A percentile compares a stretch with the other conserved stretches of the same genome.
phyloP scores from a whole-genome alignment of 2,329 filamentous ascomycete genomes.

The Bipolaris gigantea region DNA sequence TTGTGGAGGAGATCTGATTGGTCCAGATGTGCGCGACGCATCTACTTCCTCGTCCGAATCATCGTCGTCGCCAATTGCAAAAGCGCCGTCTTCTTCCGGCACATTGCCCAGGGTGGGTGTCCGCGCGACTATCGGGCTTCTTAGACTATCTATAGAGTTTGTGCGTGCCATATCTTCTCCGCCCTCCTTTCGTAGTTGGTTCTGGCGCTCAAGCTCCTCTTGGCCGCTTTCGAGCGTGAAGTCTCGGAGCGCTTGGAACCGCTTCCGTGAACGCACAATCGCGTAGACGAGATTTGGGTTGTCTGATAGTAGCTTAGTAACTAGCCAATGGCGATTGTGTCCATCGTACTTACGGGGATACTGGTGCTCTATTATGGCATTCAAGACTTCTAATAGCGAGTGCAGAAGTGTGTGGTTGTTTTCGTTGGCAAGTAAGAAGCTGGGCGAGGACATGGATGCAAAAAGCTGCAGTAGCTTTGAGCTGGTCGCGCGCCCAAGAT shows the following conservation, averaged over 20 bases:
- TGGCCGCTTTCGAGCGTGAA: constrained; percentile 93
- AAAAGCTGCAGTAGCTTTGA: constrained; percentile 86
- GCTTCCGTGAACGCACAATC: constrained; percentile 76
- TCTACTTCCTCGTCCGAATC: constrained; percentile 68
- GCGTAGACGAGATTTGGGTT: constrained; percentile 82
- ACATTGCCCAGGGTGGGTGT: constrained; percentile 65
- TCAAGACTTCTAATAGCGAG: constrained; percentile 85
- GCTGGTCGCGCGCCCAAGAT: constrained; percentile 72
- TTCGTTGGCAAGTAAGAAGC: constrained; percentile 89
- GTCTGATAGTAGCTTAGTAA: constrained; percentile 52
- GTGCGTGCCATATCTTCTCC: constrained; percentile 47
- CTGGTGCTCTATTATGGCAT: constrained; percentile 86
- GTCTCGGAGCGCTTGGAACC: constrained; percentile 79
- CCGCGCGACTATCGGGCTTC: constrained; percentile 63
- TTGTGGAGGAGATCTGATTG: constrained; percentile 34
- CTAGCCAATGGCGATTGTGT: not conserved
- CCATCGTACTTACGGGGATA: constrained; percentile 64
- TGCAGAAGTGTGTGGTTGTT: constrained; percentile 80
- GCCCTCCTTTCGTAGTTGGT: constrained; percentile 67
- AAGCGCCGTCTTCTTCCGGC: constrained; percentile 76
- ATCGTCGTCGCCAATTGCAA: constrained; percentile 84
- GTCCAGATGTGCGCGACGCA: constrained; percentile 51
- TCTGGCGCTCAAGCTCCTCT: constrained; percentile 83
- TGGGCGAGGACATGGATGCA: constrained; percentile 88
- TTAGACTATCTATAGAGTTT: constrained; percentile 68